Conservation (phyloP, 345 rosid genomes). For the Gossypium thurberi region DNA sequence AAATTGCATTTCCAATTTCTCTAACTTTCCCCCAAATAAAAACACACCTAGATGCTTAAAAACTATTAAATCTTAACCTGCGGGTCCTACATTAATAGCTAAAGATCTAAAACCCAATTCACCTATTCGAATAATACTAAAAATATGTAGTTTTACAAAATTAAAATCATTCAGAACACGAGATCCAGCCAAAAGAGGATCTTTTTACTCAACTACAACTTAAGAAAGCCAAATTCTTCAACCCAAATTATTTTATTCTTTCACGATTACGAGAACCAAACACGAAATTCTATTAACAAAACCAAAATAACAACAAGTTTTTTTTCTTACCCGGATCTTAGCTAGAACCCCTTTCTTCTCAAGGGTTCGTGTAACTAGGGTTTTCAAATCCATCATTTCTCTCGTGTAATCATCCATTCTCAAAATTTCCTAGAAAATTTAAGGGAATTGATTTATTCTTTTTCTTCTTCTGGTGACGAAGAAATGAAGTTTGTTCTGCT, state of each 20-base stretch:
- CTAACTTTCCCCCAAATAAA: background rate
- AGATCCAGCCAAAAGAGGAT: background rate
- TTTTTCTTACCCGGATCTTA: conserved; percentile 79
- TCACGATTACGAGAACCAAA: background rate
- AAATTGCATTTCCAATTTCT: background rate
- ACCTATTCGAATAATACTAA: background rate
- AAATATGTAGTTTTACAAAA: background rate
- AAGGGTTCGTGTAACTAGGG: conserved; percentile 89
- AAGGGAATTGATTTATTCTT: background rate
- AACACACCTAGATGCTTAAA: background rate
- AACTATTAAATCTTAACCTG: background rate
- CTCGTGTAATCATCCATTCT: conserved; percentile 93
- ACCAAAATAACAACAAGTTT: background rate
- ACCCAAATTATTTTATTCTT: background rate
- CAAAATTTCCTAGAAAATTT: background rate
- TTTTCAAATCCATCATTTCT: conserved; percentile 99
- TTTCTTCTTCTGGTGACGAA: background rate
- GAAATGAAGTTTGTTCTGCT: background rate
- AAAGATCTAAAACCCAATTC: background rate
- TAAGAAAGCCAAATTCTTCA: background rate
- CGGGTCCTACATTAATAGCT: background rate
- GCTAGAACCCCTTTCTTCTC: conserved; percentile 98
- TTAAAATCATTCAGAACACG: background rate
- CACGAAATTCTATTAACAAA: background rate
- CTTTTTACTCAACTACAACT: background rate